These are phyloP conservation scores for Nannochloris sp. DNA, from an alignment of 139 green algal genomes.

Conservation along the genomic window DNA sequence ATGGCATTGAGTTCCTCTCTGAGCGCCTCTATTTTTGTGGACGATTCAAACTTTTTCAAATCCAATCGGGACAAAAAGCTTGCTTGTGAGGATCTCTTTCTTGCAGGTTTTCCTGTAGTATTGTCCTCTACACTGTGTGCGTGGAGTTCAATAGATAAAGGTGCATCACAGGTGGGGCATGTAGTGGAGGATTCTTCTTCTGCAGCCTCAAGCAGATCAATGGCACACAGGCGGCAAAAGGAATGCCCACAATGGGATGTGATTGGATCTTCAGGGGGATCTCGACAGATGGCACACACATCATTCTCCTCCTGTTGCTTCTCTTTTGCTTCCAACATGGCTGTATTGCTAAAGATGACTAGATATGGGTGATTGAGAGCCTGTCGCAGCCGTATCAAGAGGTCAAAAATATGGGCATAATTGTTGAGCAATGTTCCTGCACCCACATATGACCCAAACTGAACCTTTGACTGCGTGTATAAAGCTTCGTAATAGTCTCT, in stretches of 20 bases:
- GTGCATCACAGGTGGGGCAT: conserved; percentile 62
- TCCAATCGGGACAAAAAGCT: conserved; percentile 69
- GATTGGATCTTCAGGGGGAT: conserved; percentile 59
- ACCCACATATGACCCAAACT: conserved; percentile 61
- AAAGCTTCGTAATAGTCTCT: conserved; percentile 86
- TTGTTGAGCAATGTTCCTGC: conserved; percentile 23
- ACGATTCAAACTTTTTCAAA: conserved; percentile 59
- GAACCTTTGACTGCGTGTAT: conserved; percentile 76
- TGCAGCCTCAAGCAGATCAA: conserved; percentile 49
- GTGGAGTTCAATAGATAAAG: conserved; percentile 71
- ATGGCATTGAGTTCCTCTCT: conserved; percentile 59
- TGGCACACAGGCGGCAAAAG: conserved; percentile 73
- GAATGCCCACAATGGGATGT: conserved; percentile 53
- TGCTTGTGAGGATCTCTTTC: not conserved
- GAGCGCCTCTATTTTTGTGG: conserved; percentile 90
- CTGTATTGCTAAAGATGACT: conserved; percentile 59
- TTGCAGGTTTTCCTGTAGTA: not conserved
- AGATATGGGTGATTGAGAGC: conserved; percentile 39
- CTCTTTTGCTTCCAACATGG: not conserved
- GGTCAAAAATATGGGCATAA: conserved; percentile 87
- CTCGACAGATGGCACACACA: conserved; percentile 65
- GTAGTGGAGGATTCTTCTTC: not conserved
- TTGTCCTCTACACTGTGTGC: not conserved
- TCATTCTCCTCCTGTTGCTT: not conserved
- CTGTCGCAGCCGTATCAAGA: conserved; percentile 62